Percentiles rank a stretch among this genome's conserved stretches.
These are phyloP conservation scores for Penicillium sp. DNA, from an alignment of 2,329 filamentous ascomycete genomes.

Conservation along the genomic window DNA sequence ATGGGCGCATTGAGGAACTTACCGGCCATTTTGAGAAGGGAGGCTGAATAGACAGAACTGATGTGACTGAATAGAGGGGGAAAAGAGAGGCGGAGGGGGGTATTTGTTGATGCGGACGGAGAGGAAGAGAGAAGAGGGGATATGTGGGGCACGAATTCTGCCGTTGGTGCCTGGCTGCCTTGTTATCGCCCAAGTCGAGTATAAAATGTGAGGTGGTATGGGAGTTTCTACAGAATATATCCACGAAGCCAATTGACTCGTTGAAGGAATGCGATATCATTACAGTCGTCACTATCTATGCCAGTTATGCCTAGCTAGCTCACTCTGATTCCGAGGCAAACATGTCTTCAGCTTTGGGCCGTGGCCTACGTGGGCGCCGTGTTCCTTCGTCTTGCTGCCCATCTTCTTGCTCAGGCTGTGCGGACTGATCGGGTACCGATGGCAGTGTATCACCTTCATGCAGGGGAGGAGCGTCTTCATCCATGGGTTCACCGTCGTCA, in stretches of 20 bases:
- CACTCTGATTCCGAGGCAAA: slow-evolving; percentile 72
- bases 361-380: slow-evolving; percentile 54
- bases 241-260: slow-evolving; percentile 7
- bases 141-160: slow-evolving; percentile 34
- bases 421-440: slow-evolving; percentile 26
- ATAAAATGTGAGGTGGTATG: slow-evolving; percentile 8
- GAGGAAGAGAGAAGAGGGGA: slow-evolving; percentile 17
- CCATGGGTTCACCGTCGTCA: slow-evolving; percentile 46
- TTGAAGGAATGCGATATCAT: slow-evolving; percentile 15
- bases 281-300: slow-evolving; percentile 24
- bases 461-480: slow-evolving; percentile 37
- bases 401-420: slow-evolving; percentile 27
- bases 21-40: slow-evolving; percentile 42
- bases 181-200: slow-evolving; percentile 17
- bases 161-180: slow-evolving; percentile 25
- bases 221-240: background rate
- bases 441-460: slow-evolving; percentile 28
- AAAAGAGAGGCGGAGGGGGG: slow-evolving; percentile 15
- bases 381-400: slow-evolving; percentile 36
- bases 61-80: slow-evolving; percentile 28
- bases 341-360: slow-evolving; percentile 81
- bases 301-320: slow-evolving; percentile 18
- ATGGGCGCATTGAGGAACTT: slow-evolving; percentile 22
- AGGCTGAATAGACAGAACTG: slow-evolving; percentile 20
- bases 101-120: slow-evolving; percentile 31